Base-by-base conservation (phyloP, 352 stramenopile species). In the Phytophthora pistaciae region DNA sequence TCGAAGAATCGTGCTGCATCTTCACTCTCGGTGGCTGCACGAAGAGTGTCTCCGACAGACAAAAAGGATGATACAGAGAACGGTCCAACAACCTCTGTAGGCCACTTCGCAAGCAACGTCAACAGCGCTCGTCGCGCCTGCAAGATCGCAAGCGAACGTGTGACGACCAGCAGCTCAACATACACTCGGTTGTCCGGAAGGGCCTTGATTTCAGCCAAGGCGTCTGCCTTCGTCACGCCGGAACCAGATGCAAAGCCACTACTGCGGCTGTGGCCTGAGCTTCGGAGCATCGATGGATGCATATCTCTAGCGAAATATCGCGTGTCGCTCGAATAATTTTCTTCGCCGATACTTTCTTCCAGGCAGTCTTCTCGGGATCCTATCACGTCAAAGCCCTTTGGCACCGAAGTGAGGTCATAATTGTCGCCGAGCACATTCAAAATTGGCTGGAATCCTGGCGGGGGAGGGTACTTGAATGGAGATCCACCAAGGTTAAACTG, bases 401-500 rank as follows among this genome's bases (percentile, higher is more conserved):
- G 83, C 1, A 92, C 67, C 5, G 79, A 80, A 50, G 69, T 75
- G 16, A 93, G 64, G n/a, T 80, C 77, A 27, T 31, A 62, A 2
- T 66, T 76, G 14, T 84, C 80, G 31, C 65, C 81, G 4, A 96
- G 60, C 10, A 92, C 86, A 48, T 93, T 82, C 46, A 96, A 68
- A 53, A 96, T 94, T 3, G 90, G 88, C 33, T 79, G 74, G 61
- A 97, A 96, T n/a, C 87, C 85, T 53, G 88, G 83, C 9, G 88
- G 91, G 8, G 87, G 89, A 16, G 72, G 55, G 48, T 91, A 87
- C 69, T 92, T 96, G 63, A 97, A 97, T 2, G 84, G 79, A 14
- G 83, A 78, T 20, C 91, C 88, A 48, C 93, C 92, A 16, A 98
- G 68, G 67, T 97, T 97, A 64, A 98, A 92, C 60, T 94, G 82